These are phyloP conservation scores for Pseudohalonectria lignicola DNA, from an alignment of 2,329 filamentous ascomycete species.

Conservation along the genomic window DNA sequence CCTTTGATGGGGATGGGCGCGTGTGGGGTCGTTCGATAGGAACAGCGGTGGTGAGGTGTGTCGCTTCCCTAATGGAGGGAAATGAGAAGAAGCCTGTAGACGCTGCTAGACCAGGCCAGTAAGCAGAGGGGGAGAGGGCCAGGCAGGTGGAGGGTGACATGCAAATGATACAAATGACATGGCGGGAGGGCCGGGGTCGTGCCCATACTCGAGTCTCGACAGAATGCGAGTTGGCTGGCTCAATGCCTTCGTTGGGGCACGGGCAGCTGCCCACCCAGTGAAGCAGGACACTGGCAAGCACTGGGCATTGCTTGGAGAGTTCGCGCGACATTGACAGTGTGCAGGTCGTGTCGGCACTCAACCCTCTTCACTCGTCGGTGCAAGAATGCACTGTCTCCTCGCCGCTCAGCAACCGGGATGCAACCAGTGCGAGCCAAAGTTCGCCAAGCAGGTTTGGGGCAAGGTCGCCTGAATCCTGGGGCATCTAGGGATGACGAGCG, in stretches of 20 bases:
- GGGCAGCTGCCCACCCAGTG: background rate
- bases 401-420: background rate
- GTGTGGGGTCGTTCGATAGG: background rate
- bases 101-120: constrained; percentile 1
- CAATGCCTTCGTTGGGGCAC: too few species aligned
- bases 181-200: background rate
- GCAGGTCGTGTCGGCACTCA: too few species aligned
- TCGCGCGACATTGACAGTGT: background rate
- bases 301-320: background rate
- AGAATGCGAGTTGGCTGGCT: background rate
- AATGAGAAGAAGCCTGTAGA: constrained; percentile 3
- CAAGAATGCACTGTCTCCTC: background rate
- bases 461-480: background rate
- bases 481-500: background rate
- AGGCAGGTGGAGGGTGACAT: background rate
- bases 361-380: too few species aligned
- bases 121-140: background rate
- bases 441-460: too few species aligned
- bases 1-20: constrained; percentile 1
- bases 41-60: background rate
- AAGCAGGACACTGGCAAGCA: background rate
- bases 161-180: constrained; percentile 4
- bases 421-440: background rate
- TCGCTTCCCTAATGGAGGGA: background rate
- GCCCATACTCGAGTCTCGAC: background rate